These are phyloP conservation scores for Candida glaebosa DNA, from an alignment of 805 yeast genomes.

Conservation along the genomic window DNA sequence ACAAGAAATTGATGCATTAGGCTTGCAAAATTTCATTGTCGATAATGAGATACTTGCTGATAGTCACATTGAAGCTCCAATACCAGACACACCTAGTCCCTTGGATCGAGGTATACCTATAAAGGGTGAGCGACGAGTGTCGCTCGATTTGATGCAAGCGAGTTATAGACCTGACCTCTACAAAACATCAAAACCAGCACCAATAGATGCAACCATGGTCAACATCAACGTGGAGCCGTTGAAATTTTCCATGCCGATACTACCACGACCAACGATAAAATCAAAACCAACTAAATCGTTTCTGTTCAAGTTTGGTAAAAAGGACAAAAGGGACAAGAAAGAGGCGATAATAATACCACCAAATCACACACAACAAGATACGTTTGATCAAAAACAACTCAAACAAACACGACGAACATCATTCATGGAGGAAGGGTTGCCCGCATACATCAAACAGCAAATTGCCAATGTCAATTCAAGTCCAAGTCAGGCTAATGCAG, in stretches of 20 bases:
- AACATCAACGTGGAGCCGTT: constrained; percentile 30
- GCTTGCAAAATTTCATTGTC: background rate
- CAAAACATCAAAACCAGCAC: constrained; percentile 22
- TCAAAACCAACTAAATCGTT: constrained; percentile 8
- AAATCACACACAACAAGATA: background rate
- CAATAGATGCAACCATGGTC: constrained; percentile 26
- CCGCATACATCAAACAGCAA: constrained; percentile 26
- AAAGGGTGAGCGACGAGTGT: constrained; percentile 19
- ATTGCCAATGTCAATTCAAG: background rate
- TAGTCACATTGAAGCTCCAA: background rate
- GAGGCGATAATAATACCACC: background rate
- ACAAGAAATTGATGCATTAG: background rate
- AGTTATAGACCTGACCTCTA: constrained; percentile 8
- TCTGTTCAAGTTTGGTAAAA: constrained; percentile 9
- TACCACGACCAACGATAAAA: constrained; percentile 1
- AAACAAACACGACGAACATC: constrained; percentile 26
- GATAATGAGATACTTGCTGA: background rate
- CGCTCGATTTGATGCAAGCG: constrained; percentile 26
- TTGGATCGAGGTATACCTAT: background rate
- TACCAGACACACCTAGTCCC: background rate
- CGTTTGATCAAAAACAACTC: background rate
- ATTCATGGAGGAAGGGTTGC: constrained; percentile 34
- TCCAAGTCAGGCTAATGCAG: background rate
- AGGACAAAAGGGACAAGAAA: constrained; percentile 3
- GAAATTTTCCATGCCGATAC: background rate